Percentiles rank a stretch among this genome's conserved stretches.
phyloP scores from a whole-genome alignment of 306 rosid genomes.

The Quercus variabilis region DNA sequence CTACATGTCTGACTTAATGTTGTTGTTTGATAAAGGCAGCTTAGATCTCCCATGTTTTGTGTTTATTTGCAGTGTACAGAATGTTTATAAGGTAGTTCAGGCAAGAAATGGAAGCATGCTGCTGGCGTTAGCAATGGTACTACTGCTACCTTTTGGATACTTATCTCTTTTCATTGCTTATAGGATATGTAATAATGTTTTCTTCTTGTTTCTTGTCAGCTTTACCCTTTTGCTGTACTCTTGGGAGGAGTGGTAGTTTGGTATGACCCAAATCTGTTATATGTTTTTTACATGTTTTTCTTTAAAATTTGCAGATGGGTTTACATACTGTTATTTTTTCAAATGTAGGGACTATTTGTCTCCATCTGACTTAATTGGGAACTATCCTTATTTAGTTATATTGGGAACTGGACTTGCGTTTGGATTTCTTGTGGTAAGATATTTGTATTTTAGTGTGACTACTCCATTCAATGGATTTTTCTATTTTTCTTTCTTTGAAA shows the following conservation, averaged over 20 bases:
- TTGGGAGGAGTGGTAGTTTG: slow-evolving; percentile 75
- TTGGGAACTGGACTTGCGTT: slow-evolving; percentile 89
- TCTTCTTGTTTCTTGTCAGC: slow-evolving; percentile 46
- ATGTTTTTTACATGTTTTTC: not conserved
- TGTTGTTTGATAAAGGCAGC: slow-evolving; percentile 8
- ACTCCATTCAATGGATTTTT: slow-evolving; percentile 2
- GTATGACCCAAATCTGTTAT: slow-evolving; percentile 43
- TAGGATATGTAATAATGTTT: slow-evolving; percentile 8
- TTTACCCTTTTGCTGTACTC: slow-evolving; percentile 74
- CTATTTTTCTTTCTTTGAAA: not conserved
- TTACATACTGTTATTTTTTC: slow-evolving; percentile 1
- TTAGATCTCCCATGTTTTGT: slow-evolving; percentile 23
- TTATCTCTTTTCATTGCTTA: slow-evolving; percentile 19
- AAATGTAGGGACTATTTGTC: slow-evolving; percentile 79
- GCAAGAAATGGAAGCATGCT: slow-evolving; percentile 73
- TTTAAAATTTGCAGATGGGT: slow-evolving; percentile 6
- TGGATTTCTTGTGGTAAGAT: slow-evolving; percentile 84
- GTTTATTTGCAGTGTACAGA: slow-evolving; percentile 58
- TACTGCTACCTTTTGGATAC: not conserved
- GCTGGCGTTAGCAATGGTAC: slow-evolving; percentile 90
- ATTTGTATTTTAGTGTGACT: slow-evolving; percentile 8
- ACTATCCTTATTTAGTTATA: slow-evolving; percentile 75
- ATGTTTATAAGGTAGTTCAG: slow-evolving; percentile 78
- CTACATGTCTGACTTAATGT: not conserved
- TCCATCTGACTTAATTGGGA: slow-evolving; percentile 63